Evolutionary conservation across 208 protist species (phyloP).

Genomic region (Herpetomonas tarakana): DNA sequence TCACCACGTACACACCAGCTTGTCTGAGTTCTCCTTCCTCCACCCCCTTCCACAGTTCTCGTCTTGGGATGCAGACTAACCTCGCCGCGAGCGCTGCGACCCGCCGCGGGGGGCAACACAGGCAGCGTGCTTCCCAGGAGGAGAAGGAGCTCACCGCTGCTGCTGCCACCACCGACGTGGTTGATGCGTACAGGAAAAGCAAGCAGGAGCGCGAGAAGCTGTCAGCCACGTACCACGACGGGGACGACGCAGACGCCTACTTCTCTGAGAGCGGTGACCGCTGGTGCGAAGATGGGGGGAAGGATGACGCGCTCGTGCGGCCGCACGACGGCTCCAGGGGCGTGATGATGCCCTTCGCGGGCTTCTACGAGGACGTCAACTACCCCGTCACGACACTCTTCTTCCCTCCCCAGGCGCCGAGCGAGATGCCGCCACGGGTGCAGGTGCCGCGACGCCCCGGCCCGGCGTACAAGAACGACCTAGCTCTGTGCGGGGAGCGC

Average conservation of each 20-base stretch:
- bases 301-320: slow-evolving; percentile 11
- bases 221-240: background rate
- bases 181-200: background rate
- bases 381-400: slow-evolving; percentile 66
- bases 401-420: slow-evolving; percentile 59
- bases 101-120: background rate
- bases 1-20: too few species aligned
- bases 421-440: slow-evolving; percentile 54
- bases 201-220: background rate
- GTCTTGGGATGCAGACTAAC: background rate
- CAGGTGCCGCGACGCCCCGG: slow-evolving; percentile 37
- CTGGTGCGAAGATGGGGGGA: background rate
- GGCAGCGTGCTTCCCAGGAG: background rate
- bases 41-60: too few species aligned
- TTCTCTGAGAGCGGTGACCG: background rate
- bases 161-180: slow-evolving; percentile 11
- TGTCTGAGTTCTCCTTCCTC: too few species aligned
- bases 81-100: background rate
- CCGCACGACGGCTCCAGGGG: slow-evolving; percentile 2
- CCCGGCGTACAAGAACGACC: slow-evolving; percentile 45
- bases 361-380: slow-evolving; percentile 58
- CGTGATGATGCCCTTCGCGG: slow-evolving; percentile 18
- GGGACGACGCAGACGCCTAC: slow-evolving; percentile 1
- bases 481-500: slow-evolving; percentile 40
- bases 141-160: too few species aligned